Percentiles rank a stretch among this genome's conserved stretches.
Evolutionary conservation across 2,329 filamentous ascomycete species (phyloP).

Genomic region (Shiraia sp.): DNA sequence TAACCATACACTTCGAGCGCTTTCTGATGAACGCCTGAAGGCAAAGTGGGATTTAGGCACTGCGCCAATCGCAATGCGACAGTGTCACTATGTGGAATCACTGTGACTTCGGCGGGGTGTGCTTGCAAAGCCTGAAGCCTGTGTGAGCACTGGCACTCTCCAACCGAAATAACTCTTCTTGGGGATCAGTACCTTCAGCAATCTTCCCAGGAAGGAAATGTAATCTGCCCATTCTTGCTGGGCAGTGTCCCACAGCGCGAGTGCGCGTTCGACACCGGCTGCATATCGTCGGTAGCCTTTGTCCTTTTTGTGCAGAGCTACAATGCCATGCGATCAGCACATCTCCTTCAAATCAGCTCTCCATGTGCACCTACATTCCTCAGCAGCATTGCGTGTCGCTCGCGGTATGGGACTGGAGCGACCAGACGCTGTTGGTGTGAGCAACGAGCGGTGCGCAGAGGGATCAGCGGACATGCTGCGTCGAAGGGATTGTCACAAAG

Average conservation of each 20-base stretch:
- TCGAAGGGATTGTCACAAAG: constrained; percentile 19
- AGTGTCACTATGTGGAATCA: constrained; percentile 78
- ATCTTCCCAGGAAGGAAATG: constrained; percentile 89
- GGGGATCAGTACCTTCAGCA: constrained; percentile 71
- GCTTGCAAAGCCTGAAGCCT: constrained; percentile 76
- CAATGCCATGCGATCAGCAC: constrained; percentile 25
- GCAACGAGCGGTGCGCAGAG: constrained; percentile 39
- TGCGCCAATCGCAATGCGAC: constrained; percentile 92
- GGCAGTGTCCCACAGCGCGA: constrained; percentile 87
- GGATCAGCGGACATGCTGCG: constrained; percentile 46
- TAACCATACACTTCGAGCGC: constrained; percentile 90
- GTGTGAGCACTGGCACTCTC: constrained; percentile 25
- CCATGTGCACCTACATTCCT: constrained; percentile 67
- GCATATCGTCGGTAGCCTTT: constrained; percentile 86
- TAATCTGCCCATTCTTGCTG: constrained; percentile 99
- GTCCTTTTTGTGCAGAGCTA: constrained; percentile 64
- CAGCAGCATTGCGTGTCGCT: constrained; percentile 76
- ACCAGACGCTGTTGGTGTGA: constrained; percentile 82
- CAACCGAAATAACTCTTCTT: neutral
- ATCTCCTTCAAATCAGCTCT: neutral
- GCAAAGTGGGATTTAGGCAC: constrained; percentile 89
- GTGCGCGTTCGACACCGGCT: constrained; percentile 79
- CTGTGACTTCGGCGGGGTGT: constrained; percentile 70
- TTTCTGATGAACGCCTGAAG: constrained; percentile 97
- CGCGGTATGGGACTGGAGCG: constrained; percentile 75